Conservation (phyloP, 2,329 filamentous ascomycete genomes). For the Aspergillus tubingensis region DNA sequence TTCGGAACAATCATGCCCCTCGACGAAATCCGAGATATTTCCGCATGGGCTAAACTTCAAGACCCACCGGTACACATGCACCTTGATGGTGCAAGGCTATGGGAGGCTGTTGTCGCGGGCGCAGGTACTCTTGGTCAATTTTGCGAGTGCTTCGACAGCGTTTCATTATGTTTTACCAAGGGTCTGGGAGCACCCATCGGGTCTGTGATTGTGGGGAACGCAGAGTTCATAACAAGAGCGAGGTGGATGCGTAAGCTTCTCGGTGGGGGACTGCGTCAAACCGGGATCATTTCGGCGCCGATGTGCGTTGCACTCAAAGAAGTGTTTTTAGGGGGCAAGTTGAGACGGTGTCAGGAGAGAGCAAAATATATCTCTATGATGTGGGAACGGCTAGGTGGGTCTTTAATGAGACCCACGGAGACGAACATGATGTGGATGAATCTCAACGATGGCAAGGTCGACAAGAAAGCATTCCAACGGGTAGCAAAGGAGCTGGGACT, state of each 20-base stretch:
- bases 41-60: slow-evolving; percentile 58
- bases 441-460: not conserved
- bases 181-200: slow-evolving; percentile 75
- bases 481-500: not conserved
- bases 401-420: slow-evolving; percentile 43
- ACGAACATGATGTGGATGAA: slow-evolving; percentile 10
- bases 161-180: slow-evolving; percentile 74
- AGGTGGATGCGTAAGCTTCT: slow-evolving; percentile 72
- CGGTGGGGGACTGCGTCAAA: slow-evolving; percentile 73
- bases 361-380: slow-evolving; percentile 59
- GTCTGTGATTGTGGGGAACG: slow-evolving; percentile 62
- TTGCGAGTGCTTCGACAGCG: slow-evolving; percentile 65
- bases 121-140: slow-evolving; percentile 65
- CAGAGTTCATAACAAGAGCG: slow-evolving; percentile 59
- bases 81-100: slow-evolving; percentile 72
- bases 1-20: slow-evolving; percentile 73
- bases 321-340: slow-evolving; percentile 65
- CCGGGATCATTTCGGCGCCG: slow-evolving; percentile 69
- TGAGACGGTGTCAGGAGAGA: slow-evolving; percentile 58
- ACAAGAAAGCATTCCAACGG: not conserved
- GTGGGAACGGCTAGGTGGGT: slow-evolving; percentile 67
- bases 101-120: slow-evolving; percentile 71
- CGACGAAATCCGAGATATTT: slow-evolving; percentile 65
- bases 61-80: slow-evolving; percentile 61
- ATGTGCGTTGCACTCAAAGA: slow-evolving; percentile 72